Base-by-base conservation (phyloP, 169 alveolate species). In the Cystoisospora suis region DNA sequence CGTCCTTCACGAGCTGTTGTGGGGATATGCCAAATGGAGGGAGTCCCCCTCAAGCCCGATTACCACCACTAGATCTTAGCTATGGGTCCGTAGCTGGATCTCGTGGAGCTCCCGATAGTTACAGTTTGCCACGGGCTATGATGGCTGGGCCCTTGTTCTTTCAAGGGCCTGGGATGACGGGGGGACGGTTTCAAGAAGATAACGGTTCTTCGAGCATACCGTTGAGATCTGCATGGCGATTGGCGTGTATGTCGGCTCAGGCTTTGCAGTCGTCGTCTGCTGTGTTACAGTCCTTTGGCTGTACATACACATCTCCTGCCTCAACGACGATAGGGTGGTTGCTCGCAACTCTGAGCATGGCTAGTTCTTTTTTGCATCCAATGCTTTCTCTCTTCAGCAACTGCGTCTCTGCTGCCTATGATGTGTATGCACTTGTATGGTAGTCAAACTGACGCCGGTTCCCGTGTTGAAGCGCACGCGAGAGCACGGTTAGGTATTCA, bases 231-330 rank as follows among this genome's bases (percentile, higher is more conserved):
- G 38, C 75, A 17, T 34, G 79, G 79, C 79, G 77, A 36, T 1
- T 56, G 20, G 61, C 53, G 75, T 83, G 77, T 83, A n/a, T 36
- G 42, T 83, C 61, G 23, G 90, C 79, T 1, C 90, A 86, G 53
- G 49, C 75, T 2, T 49, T 53, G 40, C 90, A 86, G 58, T 75
- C 90, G 29, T 3, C 47, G 1, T 86, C 90, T 0, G 90, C 83
- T 12, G 90, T 69, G n/a, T 4, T 86, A 56, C 90, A 86, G 34
- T 70, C 90, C 27, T 69, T 86, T 47, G 53, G 46, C 44, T 86
- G 90, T 46, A 86, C 90, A 47, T 86, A 86, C 75, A 86, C 85
- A 53, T 65, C 90, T 20, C 75, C 85, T 1, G 42, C 49, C 0
- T 70, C 90, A 7, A 45, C 69, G 49, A 0, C 29, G 40, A 27